Percentiles rank a stretch among this genome's conserved stretches.
Conservation (phyloP, 805 yeast genomes). For the Kodamaea fukazawae region DNA sequence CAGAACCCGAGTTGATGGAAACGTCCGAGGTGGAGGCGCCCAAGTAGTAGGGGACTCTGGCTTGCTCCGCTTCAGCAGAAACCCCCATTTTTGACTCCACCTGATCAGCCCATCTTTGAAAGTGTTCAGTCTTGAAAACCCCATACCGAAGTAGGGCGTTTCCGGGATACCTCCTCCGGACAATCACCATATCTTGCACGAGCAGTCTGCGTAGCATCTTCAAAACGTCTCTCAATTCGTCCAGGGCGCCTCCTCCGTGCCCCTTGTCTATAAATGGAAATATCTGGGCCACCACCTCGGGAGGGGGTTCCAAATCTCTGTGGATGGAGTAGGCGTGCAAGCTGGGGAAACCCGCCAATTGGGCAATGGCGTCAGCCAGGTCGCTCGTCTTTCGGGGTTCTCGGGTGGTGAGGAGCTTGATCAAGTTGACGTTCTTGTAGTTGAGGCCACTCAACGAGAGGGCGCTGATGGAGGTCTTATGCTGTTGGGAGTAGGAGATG, state of each 20-base stretch:
- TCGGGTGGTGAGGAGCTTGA: constrained; percentile 18
- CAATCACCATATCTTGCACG: constrained; percentile 31
- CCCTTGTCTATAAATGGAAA: constrained; percentile 26
- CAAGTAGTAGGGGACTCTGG: too few species aligned
- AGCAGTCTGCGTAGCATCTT: constrained; percentile 20
- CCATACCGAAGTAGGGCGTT: constrained; percentile 25
- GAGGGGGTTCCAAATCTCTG: constrained; percentile 26
- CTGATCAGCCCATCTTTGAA: constrained; percentile 8
- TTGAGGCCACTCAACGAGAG: constrained; percentile 18
- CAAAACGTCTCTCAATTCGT: constrained; percentile 14
- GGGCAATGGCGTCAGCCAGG: constrained; percentile 16
- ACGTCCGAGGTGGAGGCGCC: too few species aligned
- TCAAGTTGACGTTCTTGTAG: constrained; percentile 19
- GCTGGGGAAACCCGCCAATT: constrained; percentile 23
- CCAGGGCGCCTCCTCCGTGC: constrained; percentile 5
- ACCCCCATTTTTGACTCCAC: neutral
- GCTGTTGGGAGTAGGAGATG: constrained; percentile 27
- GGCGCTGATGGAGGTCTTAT: constrained; percentile 22
- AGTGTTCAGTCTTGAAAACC: constrained; percentile 20
- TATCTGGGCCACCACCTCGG: constrained; percentile 21
- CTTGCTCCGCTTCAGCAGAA: too few species aligned
- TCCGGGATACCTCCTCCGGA: constrained; percentile 20
- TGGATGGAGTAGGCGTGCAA: constrained; percentile 17
- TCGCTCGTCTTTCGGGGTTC: neutral
- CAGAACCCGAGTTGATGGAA: too few species aligned